Evolutionary conservation across 108 stramenopile species (phyloP).

Genomic region (Halocafeteria seosinensis): DNA sequence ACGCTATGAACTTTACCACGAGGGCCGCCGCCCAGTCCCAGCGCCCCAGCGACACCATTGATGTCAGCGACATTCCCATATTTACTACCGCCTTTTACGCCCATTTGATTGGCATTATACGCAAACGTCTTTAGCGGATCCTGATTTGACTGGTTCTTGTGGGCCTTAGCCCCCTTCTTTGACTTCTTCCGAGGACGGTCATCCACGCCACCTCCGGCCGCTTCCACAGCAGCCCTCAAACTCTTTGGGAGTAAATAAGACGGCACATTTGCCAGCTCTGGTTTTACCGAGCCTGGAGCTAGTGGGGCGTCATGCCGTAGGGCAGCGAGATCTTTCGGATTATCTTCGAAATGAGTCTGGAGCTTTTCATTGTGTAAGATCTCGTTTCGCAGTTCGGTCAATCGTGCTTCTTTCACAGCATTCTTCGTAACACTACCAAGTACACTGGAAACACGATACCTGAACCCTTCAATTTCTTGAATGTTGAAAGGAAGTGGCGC

Average conservation of each 20-base stretch:
- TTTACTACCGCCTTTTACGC: not conserved
- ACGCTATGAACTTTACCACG: too few relatives aligned
- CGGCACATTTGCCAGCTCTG: slow-evolving; percentile 1
- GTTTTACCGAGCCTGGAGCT: not conserved
- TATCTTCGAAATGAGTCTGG: slow-evolving; percentile 75
- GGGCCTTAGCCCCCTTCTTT: not conserved
- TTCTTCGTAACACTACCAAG: slow-evolving; percentile 61
- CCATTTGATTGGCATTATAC: not conserved
- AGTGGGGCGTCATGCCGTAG: slow-evolving; percentile 47
- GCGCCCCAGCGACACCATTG: not conserved
- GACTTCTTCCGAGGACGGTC: not conserved
- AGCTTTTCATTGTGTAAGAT: slow-evolving; percentile 78
- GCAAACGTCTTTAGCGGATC: not conserved
- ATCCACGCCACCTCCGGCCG: not conserved
- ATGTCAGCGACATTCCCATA: not conserved
- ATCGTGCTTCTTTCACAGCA: slow-evolving; percentile 66
- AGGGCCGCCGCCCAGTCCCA: not conserved
- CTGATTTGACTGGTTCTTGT: not conserved
- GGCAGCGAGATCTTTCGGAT: slow-evolving; percentile 65
- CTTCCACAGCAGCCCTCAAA: not conserved
- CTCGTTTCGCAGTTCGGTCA: slow-evolving; percentile 72
- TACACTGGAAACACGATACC: slow-evolving; percentile 89
- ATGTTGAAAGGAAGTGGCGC: slow-evolving; percentile 77
- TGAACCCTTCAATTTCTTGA: slow-evolving; percentile 77
- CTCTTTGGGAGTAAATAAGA: slow-evolving; percentile 1